Evolutionary conservation across 169 alveolate genomes (phyloP), one percentile per base, ranked within the genome.

Genomic region (Plasmodium ovale): DNA sequence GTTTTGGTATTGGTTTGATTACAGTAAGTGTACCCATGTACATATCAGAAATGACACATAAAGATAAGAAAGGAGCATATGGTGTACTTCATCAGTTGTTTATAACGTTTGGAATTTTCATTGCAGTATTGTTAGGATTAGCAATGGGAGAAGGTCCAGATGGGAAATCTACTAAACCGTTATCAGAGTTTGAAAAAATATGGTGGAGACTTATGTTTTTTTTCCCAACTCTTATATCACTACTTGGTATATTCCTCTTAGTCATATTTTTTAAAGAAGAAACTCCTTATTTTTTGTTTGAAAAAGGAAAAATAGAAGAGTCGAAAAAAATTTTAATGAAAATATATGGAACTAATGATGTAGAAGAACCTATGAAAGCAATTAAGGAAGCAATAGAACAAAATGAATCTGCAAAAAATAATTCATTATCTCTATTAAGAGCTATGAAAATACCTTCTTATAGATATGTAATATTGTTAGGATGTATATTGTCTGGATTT

Each of bases 21-120:
- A 93, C 97, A 1, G 96, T 94, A 1, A 59, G 94, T 35, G 95
- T 92, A 6, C 97, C 98, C 5, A 87, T 94, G 93, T 96, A 87
- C 87, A 68, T 95, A 21, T 89, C 96, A 0, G 98, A 96, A 73
- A 91, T 96, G 73, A 92, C 96, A 14, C 95, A 96, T 2, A 87
- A 74, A 16, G 93, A 88, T 21, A 64, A 87, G 21, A 91, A 97
- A 4, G 98, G 98, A 3, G 74, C 64, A 62, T 95, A 77, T 33
- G 97, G 97, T 21, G 87, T 68, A 7, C 44, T 90, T 35, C 92
- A 95, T 85, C 98, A 96, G 67, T 82, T 95, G 68, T 88, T 93
- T 67, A 92, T 96, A 31, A 92, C 96, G 12, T 39, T 94, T 21
- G 98, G 98, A 0, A 96, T 94, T 25, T 68, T 95, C 53, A 59